A percentile compares a stretch with the other conserved stretches of the same genome.
These are phyloP conservation scores for Keithomyces neogunnii DNA, from an alignment of 2,329 filamentous ascomycete species.

Conservation along the genomic window DNA sequence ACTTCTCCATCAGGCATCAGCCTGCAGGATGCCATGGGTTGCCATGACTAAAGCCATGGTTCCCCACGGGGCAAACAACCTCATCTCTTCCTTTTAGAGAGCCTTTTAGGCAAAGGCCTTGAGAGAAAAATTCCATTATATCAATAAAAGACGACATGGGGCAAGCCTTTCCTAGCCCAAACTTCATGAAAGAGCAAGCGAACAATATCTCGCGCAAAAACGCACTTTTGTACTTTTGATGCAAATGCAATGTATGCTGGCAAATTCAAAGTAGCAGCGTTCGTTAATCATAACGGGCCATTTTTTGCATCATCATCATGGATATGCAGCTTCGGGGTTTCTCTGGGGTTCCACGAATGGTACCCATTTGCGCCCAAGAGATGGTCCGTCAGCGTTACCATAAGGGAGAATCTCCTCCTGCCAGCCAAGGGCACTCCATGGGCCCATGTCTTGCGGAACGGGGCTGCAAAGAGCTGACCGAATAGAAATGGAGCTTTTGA, in stretches of 20 bases:
- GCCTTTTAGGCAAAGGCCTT: background rate
- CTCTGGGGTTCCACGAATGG: slow-evolving; percentile 23
- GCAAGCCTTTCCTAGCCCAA: background rate
- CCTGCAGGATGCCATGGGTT: background rate
- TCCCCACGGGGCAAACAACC: background rate
- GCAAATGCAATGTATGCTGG: slow-evolving; percentile 4
- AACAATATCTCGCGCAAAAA: background rate
- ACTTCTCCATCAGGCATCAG: background rate
- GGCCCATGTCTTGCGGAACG: slow-evolving; percentile 29
- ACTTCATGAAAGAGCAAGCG: background rate
- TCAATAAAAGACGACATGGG: background rate
- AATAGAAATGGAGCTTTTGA: slow-evolving; percentile 27
- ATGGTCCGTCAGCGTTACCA: slow-evolving; percentile 31
- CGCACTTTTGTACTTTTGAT: background rate
- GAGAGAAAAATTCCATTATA: background rate
- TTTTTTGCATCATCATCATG: slow-evolving; percentile 13
- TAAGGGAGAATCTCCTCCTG: slow-evolving; percentile 32
- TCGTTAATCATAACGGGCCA: slow-evolving; percentile 10
- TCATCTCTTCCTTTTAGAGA: background rate
- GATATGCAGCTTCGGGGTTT: slow-evolving; percentile 20
- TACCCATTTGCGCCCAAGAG: slow-evolving; percentile 36
- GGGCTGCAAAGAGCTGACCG: slow-evolving; percentile 27
- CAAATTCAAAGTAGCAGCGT: slow-evolving; percentile 10
- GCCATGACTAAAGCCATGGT: background rate
- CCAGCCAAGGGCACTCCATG: slow-evolving; percentile 42